Percentiles rank a stretch among this genome's conserved stretches.
Conservation (phyloP, 352 stramenopile genomes). For the Thalassiosira livingstoniorum region DNA sequence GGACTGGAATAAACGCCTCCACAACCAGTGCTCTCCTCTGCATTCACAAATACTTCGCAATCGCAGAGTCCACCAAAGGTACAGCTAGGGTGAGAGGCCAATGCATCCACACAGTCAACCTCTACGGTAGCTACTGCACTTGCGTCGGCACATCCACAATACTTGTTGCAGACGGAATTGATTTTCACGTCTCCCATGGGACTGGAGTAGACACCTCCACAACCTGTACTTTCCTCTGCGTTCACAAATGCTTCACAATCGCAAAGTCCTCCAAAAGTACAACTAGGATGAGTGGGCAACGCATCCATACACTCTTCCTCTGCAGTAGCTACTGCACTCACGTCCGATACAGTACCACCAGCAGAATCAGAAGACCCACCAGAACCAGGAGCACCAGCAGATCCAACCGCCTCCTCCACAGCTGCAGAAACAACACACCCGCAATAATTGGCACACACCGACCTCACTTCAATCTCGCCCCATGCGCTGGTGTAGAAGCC, state of each 20-base stretch:
- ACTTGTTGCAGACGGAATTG: conserved; percentile 1
- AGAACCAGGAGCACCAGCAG: too few relatives aligned
- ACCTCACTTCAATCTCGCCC: conserved; percentile 12
- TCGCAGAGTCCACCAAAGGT: conserved; percentile 31
- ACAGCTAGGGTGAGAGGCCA: conserved; percentile 17
- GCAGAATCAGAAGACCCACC: too few relatives aligned
- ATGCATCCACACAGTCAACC: conserved; percentile 13
- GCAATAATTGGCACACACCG: conserved; percentile 21
- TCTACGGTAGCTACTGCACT: not conserved
- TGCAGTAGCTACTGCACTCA: not conserved
- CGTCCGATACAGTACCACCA: too few relatives aligned
- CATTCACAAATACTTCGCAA: conserved; percentile 30
- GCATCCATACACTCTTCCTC: conserved; percentile 5
- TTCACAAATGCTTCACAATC: conserved; percentile 32
- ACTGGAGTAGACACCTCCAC: conserved; percentile 22
- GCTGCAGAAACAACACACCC: not conserved
- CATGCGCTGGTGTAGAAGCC: conserved; percentile 6
- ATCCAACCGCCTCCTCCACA: not conserved
- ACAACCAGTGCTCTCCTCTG: conserved; percentile 18
- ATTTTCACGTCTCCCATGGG: conserved; percentile 5
- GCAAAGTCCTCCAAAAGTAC: conserved; percentile 28
- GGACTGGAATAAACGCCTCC: conserved; percentile 21
- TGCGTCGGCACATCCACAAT: conserved; percentile 9
- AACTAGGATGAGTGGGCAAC: not conserved
- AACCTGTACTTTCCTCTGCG: conserved; percentile 20